Conservation (phyloP, 257 asterid species). For the Voacanga thouarsii region DNA sequence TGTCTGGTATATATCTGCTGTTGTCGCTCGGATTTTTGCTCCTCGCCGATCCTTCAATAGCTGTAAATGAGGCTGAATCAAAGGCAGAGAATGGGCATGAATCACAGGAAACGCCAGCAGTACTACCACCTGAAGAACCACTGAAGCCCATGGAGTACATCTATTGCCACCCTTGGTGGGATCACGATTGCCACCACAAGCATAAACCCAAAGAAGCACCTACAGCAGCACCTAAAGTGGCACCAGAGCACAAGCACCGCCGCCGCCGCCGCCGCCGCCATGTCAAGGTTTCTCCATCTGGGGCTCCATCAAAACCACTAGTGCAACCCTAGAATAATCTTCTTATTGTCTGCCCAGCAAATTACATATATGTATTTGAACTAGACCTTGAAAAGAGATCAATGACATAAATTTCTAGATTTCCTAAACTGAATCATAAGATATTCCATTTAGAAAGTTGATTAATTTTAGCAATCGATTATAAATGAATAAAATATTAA, state of each 20-base stretch:
- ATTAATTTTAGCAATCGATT: no score
- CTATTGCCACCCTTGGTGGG: not conserved
- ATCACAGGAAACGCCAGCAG: not conserved
- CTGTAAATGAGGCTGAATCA: not conserved
- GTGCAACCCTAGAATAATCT: no score
- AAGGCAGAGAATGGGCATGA: not conserved
- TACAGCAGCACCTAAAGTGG: not conserved
- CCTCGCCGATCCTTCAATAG: not conserved
- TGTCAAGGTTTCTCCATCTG: not conserved
- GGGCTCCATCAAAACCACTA: not conserved
- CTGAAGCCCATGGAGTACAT: not conserved
- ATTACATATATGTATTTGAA: no score
- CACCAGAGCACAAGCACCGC: not conserved
- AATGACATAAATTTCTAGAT: not conserved
- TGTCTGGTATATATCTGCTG: not conserved
- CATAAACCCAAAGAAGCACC: not conserved
- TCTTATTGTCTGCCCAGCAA: no score
- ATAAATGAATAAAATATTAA: no score
- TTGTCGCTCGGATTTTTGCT: not conserved
- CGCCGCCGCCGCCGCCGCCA: not conserved
- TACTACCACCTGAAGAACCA: not conserved
- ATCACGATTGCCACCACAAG: slow-evolving; percentile 2
- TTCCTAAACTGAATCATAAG: no score
- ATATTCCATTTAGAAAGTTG: no score
- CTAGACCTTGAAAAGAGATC: not conserved